These are phyloP conservation scores for Gastrodia elata DNA, from an alignment of 106 monocot species.

Conservation along the genomic window DNA sequence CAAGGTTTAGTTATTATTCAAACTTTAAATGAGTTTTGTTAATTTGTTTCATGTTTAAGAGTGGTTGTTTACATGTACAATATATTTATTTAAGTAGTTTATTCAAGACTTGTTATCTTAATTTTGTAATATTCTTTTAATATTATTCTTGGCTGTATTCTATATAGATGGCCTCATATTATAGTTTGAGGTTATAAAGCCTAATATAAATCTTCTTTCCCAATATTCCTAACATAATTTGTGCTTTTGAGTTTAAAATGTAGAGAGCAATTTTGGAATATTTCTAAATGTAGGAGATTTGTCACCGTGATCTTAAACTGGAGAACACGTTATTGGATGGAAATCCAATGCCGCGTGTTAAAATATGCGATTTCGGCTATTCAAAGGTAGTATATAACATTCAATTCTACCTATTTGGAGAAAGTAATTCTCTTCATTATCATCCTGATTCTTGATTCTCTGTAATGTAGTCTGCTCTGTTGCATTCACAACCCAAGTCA, in stretches of 20 bases:
- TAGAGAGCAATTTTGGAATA: neutral
- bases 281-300: slow-evolving; percentile 52
- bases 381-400: slow-evolving; percentile 49
- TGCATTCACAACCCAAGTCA: slow-evolving; percentile 90
- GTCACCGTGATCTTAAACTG: slow-evolving; percentile 89
- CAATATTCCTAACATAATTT: no score
- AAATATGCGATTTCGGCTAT: slow-evolving; percentile 94
- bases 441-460: neutral
- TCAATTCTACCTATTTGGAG: neutral
- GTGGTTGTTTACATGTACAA: no score
- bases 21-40: no score
- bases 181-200: no score
- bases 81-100: no score
- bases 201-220: no score
- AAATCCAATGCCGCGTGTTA: slow-evolving; percentile 58
- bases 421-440: neutral
- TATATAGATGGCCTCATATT: no score
- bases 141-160: no score
- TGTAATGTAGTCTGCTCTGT: slow-evolving; percentile 52
- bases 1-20: no score
- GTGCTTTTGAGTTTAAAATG: neutral
- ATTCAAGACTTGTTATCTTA: no score
- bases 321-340: slow-evolving; percentile 93
- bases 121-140: no score
- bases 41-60: no score